Base-by-base conservation (phyloP, 1,139 yeast genomes). In the Yamadazyma pseudoaaseri region DNA sequence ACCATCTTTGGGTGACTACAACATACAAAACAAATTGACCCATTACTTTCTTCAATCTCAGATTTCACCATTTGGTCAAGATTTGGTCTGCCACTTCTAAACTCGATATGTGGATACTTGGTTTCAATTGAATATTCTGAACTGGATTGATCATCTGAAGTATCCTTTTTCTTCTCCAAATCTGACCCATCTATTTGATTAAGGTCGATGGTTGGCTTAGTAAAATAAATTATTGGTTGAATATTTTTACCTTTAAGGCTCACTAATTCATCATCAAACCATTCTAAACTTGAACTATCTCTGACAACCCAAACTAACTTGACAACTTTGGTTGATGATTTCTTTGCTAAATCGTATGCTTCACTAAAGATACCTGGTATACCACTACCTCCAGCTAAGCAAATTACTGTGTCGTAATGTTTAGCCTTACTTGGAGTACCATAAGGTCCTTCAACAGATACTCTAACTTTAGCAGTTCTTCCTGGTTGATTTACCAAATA, bases 1-100 rank as follows among this genome's bases (percentile, higher is more conserved):
- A 75, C 78, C 73, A 76, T 65, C 5, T 48, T 37, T 10, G 76
- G 73, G 35, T 75, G 78, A 2, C 81, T 81, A 58, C 83, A 77
- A 4, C 73, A 53, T 3, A 71, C 58, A 34, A 75, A 64, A 0
- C 73, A 73, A 25, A 64, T 51, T 2, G 71, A 59, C 3, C 65
- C 67, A 2, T 38, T 32, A 5, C 65, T 52, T 27, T 57, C 61
- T 4, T 45, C 44, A 10, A 62, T 43, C 37, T 63, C 65, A 10
- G 44, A 30, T 12, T 41, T 36, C 2, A 66, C 60, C 9, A 64
- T 28, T 1, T 41, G 47, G 7, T 53, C 52, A 38, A 65, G 49
- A 13, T 41, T 33, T 2, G 73, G 73, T 39, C 72, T 56, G 3
- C 65, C 66, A 25, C 54, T 58, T 31, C 41, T 48, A 43, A 67